Percentiles rank a stretch among this genome's conserved stretches.
Evolutionary conservation across 768 basidiomycete genomes (phyloP).

Genomic region (Gymnopilus dilepis): DNA sequence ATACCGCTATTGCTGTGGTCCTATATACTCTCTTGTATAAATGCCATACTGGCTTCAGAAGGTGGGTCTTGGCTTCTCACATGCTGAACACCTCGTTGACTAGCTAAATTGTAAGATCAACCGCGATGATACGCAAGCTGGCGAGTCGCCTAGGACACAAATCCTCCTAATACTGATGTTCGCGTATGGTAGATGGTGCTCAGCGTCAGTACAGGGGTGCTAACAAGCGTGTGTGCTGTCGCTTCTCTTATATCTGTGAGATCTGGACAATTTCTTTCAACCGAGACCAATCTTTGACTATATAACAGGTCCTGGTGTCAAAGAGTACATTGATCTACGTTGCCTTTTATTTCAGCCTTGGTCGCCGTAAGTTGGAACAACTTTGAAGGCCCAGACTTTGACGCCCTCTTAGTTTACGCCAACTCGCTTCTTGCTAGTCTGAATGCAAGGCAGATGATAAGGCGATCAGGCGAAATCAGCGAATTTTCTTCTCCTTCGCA

Average conservation of each 20-base stretch:
- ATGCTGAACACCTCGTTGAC: constrained; percentile 1
- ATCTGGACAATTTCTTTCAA: constrained; percentile 1
- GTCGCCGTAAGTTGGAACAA: constrained; percentile 44
- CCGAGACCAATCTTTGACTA: background rate
- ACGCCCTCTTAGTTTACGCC: constrained; percentile 49
- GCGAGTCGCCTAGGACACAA: constrained; percentile 24
- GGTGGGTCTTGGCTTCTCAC: constrained; percentile 33
- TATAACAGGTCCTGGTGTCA: constrained; percentile 48
- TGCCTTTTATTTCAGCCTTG: constrained; percentile 61
- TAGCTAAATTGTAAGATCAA: constrained; percentile 38
- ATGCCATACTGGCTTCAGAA: constrained; percentile 59
- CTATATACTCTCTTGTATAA: constrained; percentile 54
- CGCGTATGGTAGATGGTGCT: constrained; percentile 50
- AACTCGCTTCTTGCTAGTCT: constrained; percentile 61
- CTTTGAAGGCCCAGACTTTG: background rate
- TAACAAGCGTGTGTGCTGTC: constrained; percentile 38
- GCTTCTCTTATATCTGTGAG: constrained; percentile 39
- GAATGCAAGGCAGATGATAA: constrained; percentile 51
- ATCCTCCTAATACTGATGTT: background rate
- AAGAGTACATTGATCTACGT: constrained; percentile 59
- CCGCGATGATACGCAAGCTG: constrained; percentile 58
- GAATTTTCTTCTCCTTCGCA: constrained; percentile 54
- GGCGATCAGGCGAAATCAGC: constrained; percentile 48
- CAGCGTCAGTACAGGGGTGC: constrained; percentile 54
- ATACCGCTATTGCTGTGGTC: constrained; percentile 53